Conservation (phyloP, 306 rosid species). For the Crotalaria pallida region DNA sequence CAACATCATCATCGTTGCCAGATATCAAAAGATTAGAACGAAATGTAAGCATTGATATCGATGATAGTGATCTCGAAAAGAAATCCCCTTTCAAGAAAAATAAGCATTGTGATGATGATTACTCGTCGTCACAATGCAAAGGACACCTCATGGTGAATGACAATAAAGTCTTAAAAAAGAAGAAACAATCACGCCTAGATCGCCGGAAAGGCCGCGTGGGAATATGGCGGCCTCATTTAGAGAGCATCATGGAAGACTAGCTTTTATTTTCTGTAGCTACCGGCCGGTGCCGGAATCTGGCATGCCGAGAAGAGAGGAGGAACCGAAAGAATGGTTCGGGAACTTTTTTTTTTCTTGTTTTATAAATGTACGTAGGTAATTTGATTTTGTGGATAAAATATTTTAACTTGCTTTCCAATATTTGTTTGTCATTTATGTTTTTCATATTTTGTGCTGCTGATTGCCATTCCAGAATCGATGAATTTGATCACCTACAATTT, state of each 20-base stretch:
- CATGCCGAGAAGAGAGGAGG: not conserved
- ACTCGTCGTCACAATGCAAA: not conserved
- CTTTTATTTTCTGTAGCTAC: not conserved
- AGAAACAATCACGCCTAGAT: slow-evolving; percentile 50
- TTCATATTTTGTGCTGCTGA: not conserved
- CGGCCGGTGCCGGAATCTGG: slow-evolving; percentile 25
- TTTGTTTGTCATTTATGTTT: not conserved
- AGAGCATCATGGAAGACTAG: slow-evolving; percentile 67
- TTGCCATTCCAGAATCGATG: slow-evolving; percentile 29
- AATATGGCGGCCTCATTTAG: slow-evolving; percentile 68
- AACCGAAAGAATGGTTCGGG: slow-evolving; percentile 26
- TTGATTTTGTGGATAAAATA: slow-evolving; percentile 59
- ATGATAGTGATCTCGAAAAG: not conserved
- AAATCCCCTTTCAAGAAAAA: slow-evolving; percentile 34
- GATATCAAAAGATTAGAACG: slow-evolving; percentile 35
- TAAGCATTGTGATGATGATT: not conserved
- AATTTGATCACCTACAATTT: slow-evolving; percentile 12
- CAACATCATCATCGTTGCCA: slow-evolving; percentile 63
- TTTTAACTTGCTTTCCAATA: slow-evolving; percentile 12
- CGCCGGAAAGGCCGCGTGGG: slow-evolving; percentile 49
- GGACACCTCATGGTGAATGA: not conserved
- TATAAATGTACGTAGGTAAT: slow-evolving; percentile 23
- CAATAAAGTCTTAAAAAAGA: slow-evolving; percentile 17
- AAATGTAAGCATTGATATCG: not conserved
- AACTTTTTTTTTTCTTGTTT: slow-evolving; percentile 1